phyloP scores from a whole-genome alignment of 257 asterid species.

The Rauvolfia tetraphylla region DNA sequence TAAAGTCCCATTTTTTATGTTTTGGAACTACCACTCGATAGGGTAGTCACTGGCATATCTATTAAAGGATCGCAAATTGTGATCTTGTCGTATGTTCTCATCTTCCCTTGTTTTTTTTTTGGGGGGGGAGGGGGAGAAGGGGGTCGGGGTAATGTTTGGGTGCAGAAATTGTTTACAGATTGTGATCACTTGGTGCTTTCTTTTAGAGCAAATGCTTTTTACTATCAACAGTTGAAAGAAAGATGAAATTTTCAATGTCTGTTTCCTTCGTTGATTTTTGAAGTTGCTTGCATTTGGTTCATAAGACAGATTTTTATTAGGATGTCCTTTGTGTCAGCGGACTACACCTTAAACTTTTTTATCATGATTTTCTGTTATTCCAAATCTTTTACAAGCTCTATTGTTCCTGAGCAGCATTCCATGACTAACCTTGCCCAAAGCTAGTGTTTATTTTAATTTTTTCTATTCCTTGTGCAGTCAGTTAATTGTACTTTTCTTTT shows the following conservation, averaged over 20 bases:
- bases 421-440: neutral
- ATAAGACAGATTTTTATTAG: neutral
- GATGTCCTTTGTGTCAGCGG: neutral
- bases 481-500: neutral
- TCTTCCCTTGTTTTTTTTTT: neutral
- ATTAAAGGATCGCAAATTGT: neutral
- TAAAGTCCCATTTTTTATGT: neutral
- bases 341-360: neutral
- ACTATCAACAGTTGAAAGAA: neutral
- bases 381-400: neutral
- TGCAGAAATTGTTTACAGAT: neutral
- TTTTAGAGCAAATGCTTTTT: neutral
- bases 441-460: neutral
- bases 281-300: neutral
- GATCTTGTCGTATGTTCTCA: neutral
- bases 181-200: too few species aligned
- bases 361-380: neutral
- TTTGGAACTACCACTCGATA: neutral
- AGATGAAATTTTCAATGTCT: neutral
- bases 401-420: neutral
- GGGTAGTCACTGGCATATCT: neutral
- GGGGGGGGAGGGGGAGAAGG: too few species aligned
- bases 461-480: neutral
- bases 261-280: neutral
- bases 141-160: too few species aligned